These are phyloP conservation scores for Coniferiporia sulphurascens DNA, from an alignment of 1,284 basidiomycete genomes.

Conservation along the genomic window DNA sequence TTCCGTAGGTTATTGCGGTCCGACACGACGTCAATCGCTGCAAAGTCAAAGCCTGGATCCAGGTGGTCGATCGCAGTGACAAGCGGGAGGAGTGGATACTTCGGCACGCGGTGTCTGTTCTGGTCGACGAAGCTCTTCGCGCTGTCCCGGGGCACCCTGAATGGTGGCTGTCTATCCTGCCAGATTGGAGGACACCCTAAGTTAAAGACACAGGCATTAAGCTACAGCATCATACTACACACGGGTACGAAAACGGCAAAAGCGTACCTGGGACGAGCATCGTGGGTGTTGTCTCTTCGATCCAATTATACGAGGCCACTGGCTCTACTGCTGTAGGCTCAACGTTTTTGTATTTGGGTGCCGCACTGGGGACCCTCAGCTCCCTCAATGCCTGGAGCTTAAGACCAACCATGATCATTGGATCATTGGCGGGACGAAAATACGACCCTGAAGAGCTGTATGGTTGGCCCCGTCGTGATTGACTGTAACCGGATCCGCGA, in stretches of 20 bases:
- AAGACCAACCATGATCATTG: constrained; percentile 3
- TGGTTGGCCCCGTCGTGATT: not conserved
- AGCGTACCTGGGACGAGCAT: constrained; percentile 30
- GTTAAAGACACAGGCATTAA: no score
- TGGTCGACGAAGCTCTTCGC: constrained; percentile 30
- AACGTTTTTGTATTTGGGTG: constrained; percentile 1
- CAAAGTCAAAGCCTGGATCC: constrained; percentile 26
- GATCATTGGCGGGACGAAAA: not conserved
- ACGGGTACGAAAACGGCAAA: not conserved
- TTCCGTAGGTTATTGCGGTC: constrained; percentile 35
- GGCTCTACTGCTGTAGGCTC: constrained; percentile 25
- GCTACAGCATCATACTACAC: no score
- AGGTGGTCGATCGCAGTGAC: constrained; percentile 33
- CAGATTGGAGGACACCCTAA: constrained; percentile 28
- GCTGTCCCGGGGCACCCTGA: constrained; percentile 25
- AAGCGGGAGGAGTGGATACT: constrained; percentile 29
- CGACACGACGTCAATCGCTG: constrained; percentile 30
- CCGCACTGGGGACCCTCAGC: not conserved
- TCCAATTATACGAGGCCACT: constrained; percentile 33
- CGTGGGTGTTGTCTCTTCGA: constrained; percentile 27
- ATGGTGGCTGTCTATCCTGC: constrained; percentile 22
- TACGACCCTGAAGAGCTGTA: not conserved
- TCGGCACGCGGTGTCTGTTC: constrained; percentile 29
- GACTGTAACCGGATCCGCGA: not conserved
- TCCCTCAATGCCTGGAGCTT: not conserved